Evolutionary conservation across 1,139 yeast species (phyloP).

Genomic region (Tardiomyces blankii): DNA sequence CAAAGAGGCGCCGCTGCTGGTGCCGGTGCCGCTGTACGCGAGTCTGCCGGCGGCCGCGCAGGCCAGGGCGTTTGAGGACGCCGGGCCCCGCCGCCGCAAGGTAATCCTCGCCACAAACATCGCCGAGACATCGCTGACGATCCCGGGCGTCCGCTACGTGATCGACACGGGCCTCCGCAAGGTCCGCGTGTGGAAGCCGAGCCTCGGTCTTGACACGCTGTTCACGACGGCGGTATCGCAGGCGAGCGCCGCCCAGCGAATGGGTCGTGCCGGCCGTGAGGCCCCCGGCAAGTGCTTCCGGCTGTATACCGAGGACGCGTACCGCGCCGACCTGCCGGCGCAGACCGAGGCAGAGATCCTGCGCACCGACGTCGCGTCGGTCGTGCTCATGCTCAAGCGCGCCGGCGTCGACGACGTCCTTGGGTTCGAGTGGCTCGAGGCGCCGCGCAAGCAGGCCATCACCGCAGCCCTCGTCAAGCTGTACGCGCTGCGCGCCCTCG

Average conservation of each 20-base stretch:
- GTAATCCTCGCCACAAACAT: conserved; percentile 87
- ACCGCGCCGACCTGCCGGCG: conserved; percentile 40
- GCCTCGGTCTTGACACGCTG: conserved; percentile 79
- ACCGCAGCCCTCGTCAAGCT: conserved; percentile 68
- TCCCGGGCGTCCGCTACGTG: conserved; percentile 90
- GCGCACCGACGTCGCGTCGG: conserved; percentile 75
- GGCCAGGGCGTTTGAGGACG: conserved; percentile 56
- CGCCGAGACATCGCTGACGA: conserved; percentile 95
- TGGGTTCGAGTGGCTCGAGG: conserved; percentile 87
- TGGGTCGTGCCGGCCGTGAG: conserved; percentile 99
- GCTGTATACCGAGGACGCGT: conserved; percentile 66
- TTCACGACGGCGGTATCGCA: conserved; percentile 87
- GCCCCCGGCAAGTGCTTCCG: conserved; percentile 82
- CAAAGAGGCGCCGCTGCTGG: conserved; percentile 61
- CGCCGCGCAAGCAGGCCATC: conserved; percentile 74
- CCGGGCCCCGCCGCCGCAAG: conserved; percentile 56
- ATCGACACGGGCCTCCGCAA: conserved; percentile 87
- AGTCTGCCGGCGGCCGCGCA: conserved; percentile 83
- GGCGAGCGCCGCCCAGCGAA: conserved; percentile 90
- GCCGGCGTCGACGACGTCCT: conserved; percentile 76
- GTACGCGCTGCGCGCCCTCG: conserved; percentile 68
- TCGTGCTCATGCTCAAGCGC: conserved; percentile 71
- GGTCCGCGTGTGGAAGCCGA: conserved; percentile 91
- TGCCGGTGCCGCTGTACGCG: conserved; percentile 82
- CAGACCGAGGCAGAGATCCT: conserved; percentile 92